phyloP scores from a whole-genome alignment of 192 early-diverging fungal species.

The Coemansia sp. region DNA sequence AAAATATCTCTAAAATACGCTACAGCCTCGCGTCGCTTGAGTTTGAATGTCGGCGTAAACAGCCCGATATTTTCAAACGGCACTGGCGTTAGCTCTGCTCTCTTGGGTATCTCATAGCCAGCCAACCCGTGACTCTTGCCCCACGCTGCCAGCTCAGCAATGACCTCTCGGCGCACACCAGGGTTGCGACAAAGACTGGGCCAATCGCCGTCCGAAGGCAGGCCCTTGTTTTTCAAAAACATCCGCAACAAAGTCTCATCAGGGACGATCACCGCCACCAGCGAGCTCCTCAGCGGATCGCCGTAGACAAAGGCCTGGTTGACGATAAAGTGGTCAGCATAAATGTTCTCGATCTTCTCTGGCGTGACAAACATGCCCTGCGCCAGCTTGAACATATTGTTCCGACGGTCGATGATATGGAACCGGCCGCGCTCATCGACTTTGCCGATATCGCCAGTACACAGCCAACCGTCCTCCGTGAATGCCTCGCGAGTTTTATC shows the following conservation, averaged over 20 bases:
- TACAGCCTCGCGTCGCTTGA: constrained; percentile 54
- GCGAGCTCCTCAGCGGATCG: constrained; percentile 68
- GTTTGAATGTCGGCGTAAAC: constrained; percentile 78
- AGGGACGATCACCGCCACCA: constrained; percentile 79
- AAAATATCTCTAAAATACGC: constrained; percentile 51
- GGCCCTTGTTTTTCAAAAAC: constrained; percentile 36
- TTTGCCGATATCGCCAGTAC: constrained; percentile 83
- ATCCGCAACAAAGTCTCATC: constrained; percentile 59
- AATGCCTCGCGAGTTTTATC: constrained; percentile 75
- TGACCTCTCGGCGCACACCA: constrained; percentile 54
- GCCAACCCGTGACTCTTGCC: constrained; percentile 62
- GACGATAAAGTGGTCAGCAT: constrained; percentile 61
- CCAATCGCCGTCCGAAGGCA: constrained; percentile 4
- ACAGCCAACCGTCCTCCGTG: constrained; percentile 84
- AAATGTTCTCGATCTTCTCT: constrained; percentile 80
- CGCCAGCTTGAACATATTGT: constrained; percentile 83
- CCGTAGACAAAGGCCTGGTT: constrained; percentile 80
- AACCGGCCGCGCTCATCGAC: constrained; percentile 69
- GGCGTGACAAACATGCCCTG: constrained; percentile 82
- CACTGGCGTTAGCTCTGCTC: constrained; percentile 62
- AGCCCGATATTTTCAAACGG: constrained; percentile 74
- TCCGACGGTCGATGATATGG: constrained; percentile 80
- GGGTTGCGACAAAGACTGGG: constrained; percentile 52
- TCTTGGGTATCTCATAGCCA: constrained; percentile 75
- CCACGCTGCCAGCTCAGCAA: constrained; percentile 58